These are phyloP conservation scores for Talaromyces marneffei DNA, from an alignment of 2,329 filamentous ascomycete species.

Conservation along the genomic window DNA sequence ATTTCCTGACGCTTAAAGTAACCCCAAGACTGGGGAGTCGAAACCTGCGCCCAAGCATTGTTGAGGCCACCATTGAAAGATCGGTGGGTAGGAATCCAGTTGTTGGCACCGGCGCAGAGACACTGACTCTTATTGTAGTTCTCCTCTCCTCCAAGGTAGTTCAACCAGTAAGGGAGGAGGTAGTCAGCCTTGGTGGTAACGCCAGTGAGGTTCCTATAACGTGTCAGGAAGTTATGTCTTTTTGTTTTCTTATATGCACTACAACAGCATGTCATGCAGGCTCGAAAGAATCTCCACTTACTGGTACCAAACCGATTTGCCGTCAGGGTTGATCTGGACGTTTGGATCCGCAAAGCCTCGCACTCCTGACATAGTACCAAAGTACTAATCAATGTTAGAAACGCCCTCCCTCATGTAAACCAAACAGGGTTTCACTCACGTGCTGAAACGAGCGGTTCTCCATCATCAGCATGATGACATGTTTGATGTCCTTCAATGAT, in stretches of 20 bases:
- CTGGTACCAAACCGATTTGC: conserved; percentile 46
- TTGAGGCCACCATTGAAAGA: conserved; percentile 7
- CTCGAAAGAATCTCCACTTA: conserved; percentile 17
- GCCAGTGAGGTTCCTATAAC: conserved; percentile 37
- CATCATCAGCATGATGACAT: conserved; percentile 57
- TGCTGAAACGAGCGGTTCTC: conserved; percentile 41
- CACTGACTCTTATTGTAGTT: conserved; percentile 12
- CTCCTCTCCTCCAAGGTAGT: conserved; percentile 12
- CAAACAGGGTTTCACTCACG: conserved; percentile 19
- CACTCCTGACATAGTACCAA: conserved; percentile 52
- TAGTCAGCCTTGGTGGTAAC: conserved; percentile 25
- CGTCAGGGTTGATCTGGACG: conserved; percentile 44
- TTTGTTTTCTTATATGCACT: not conserved
- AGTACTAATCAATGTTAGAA: conserved; percentile 39
- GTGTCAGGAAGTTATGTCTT: too few relatives aligned
- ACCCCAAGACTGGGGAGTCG: conserved; percentile 8
- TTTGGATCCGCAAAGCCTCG: conserved; percentile 54
- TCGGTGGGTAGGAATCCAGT: conserved; percentile 10
- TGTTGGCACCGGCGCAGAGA: conserved; percentile 9
- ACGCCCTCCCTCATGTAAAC: not conserved
- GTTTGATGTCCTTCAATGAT: conserved; percentile 48
- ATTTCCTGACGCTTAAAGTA: conserved; percentile 12
- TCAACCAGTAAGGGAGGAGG: conserved; percentile 10
- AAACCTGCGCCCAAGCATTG: conserved; percentile 6
- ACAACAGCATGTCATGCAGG: conserved; percentile 19